These are phyloP conservation scores for Gracilariopsis chorda DNA, from an alignment of 23 red algal genomes.

Conservation along the genomic window DNA sequence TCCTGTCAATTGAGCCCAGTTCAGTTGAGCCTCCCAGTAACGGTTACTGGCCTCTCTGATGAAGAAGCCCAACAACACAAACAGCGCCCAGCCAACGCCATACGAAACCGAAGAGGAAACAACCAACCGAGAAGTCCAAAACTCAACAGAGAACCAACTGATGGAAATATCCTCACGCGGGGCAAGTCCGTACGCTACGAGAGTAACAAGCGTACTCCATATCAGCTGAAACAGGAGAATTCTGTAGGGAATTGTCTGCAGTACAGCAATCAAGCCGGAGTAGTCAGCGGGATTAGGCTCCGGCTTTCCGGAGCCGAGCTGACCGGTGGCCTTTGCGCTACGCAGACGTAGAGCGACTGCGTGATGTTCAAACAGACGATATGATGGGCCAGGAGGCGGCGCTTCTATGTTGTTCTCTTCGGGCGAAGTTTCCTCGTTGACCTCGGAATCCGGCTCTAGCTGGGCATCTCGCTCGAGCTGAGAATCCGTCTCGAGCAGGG, in stretches of 20 bases:
- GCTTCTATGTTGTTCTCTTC: not conserved
- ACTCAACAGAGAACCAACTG: not conserved
- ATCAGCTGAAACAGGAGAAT: conserved; percentile 34
- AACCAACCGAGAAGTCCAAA: conserved; percentile 22
- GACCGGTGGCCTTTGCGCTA: not conserved
- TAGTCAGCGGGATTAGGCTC: not conserved
- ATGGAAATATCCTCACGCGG: not conserved
- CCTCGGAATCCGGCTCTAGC: too few species aligned
- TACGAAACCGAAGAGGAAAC: conserved; percentile 34
- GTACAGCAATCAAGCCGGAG: not conserved
- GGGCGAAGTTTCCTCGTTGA: too few species aligned
- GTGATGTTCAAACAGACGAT: not conserved
- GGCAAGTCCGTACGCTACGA: not conserved
- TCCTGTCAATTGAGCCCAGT: not conserved
- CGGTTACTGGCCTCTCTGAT: conserved; percentile 33
- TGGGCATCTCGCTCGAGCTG: too few species aligned
- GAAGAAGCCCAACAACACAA: conserved; percentile 48
- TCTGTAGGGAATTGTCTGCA: not conserved
- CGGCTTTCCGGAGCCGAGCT: not conserved
- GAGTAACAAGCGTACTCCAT: conserved; percentile 23
- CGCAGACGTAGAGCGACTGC: not conserved
- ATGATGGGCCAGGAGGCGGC: not conserved
- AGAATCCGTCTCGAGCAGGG: too few species aligned
- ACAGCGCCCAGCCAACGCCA: conserved; percentile 49
- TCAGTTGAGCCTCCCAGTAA: conserved; percentile 2